phyloP scores from a whole-genome alignment of 495 filamentous ascomycete genomes.

The Penicillium diatomitis region DNA sequence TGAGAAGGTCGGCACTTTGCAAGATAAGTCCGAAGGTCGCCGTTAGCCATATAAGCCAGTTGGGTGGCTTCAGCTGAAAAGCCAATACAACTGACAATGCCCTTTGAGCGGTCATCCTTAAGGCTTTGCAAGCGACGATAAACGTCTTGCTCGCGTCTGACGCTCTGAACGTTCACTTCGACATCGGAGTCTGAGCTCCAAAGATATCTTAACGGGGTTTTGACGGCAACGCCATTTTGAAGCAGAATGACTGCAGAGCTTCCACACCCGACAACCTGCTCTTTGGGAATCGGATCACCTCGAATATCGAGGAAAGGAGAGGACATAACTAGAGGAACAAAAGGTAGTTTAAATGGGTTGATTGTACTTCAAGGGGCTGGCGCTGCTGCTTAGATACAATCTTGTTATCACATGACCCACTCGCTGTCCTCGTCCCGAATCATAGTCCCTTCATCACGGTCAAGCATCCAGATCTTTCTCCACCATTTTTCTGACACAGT shows the following conservation, averaged over 20 bases:
- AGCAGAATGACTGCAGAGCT: constrained; percentile 13
- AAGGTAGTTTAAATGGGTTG: background rate
- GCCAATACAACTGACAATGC: constrained; percentile 13
- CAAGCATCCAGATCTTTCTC: no score
- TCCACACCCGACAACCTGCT: constrained; percentile 13
- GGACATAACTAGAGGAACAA: background rate
- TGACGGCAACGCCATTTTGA: constrained; percentile 13
- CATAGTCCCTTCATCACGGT: no score
- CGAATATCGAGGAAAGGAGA: constrained; percentile 6
- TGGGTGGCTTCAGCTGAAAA: constrained; percentile 11
- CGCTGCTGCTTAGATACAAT: no score
- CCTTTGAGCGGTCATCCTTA: constrained; percentile 7
- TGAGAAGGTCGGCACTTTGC: constrained; percentile 7
- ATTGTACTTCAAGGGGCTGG: background rate
- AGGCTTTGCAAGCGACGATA: constrained; percentile 13
- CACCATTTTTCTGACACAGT: no score
- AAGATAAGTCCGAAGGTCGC: constrained; percentile 18
- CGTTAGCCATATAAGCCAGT: constrained; percentile 18
- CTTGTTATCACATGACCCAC: no score
- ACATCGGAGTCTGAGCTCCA: constrained; percentile 16
- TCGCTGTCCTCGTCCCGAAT: no score
- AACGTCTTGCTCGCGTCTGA: constrained; percentile 18
- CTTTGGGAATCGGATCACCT: constrained; percentile 8
- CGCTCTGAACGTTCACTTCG: constrained; percentile 9
- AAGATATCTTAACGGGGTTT: constrained; percentile 11